These are phyloP conservation scores for Leccinum subgranulosum DNA, from an alignment of 768 basidiomycete species.

Conservation along the genomic window DNA sequence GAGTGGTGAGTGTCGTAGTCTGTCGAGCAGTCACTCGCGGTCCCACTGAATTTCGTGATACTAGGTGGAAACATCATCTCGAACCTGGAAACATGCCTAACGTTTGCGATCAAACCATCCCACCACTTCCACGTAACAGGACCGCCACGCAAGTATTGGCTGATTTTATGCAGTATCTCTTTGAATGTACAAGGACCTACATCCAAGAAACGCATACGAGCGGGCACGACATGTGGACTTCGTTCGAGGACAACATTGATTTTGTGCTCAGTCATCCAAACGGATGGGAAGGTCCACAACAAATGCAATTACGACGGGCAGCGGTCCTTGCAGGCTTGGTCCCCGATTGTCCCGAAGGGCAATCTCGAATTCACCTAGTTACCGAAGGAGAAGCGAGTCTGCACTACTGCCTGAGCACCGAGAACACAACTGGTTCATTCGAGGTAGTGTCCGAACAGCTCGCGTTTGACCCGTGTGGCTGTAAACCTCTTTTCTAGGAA, in stretches of 20 bases:
- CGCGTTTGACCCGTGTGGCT: background rate
- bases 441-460: conserved; percentile 9
- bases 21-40: background rate
- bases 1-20: conserved; percentile 28
- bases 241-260: conserved; percentile 39
- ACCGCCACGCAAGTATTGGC: conserved; percentile 42
- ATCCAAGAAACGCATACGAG: conserved; percentile 45
- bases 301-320: conserved; percentile 42
- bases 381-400: conserved; percentile 54
- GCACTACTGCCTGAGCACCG: conserved; percentile 44
- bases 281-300: conserved; percentile 46
- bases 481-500: conserved; percentile 25
- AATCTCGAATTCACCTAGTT: conserved; percentile 42
- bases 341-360: conserved; percentile 34
- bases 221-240: conserved; percentile 40
- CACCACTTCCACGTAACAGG: conserved; percentile 41
- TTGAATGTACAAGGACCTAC: conserved; percentile 39
- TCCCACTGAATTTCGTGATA: conserved; percentile 2
- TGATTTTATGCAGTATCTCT: conserved; percentile 51
- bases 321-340: conserved; percentile 41
- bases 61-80: conserved; percentile 36
- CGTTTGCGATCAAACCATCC: conserved; percentile 34
- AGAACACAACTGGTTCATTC: conserved; percentile 28
- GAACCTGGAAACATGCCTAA: conserved; percentile 23
- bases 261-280: conserved; percentile 48